Conservation (phyloP, 2,329 filamentous ascomycete species). For the Thielaviopsis ethacetica region DNA sequence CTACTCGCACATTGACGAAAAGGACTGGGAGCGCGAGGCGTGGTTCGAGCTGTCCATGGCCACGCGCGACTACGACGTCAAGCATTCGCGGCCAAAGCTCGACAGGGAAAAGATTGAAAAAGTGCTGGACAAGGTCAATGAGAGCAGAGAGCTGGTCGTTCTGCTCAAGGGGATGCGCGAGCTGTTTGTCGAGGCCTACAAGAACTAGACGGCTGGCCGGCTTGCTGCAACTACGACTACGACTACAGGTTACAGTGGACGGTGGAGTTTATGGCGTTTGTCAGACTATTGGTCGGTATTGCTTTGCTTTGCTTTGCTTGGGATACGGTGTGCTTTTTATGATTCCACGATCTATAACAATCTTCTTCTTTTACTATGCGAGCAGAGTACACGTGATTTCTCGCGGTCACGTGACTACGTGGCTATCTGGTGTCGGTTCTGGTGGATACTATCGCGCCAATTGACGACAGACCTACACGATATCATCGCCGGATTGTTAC, state of each 20-base stretch:
- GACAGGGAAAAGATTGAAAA: conserved; percentile 62
- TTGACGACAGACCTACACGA: background rate
- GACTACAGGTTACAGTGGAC: background rate
- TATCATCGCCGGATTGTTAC: too few relatives aligned
- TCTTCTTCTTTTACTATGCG: background rate
- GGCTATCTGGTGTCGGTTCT: background rate
- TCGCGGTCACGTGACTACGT: background rate
- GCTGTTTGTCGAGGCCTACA: conserved; percentile 54
- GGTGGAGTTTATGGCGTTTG: background rate
- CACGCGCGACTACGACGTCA: conserved; percentile 69
- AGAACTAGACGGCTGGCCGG: conserved; percentile 15
- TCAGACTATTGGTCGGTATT: background rate
- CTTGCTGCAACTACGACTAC: too few relatives aligned
- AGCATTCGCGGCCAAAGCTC: conserved; percentile 65
- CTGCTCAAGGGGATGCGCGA: conserved; percentile 72
- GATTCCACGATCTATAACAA: background rate
- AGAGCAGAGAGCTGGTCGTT: conserved; percentile 54
- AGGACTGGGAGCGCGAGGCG: conserved; percentile 74
- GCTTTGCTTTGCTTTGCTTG: background rate
- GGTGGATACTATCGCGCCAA: background rate
- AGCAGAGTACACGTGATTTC: background rate
- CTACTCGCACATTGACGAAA: conserved; percentile 73
- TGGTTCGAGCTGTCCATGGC: conserved; percentile 85
- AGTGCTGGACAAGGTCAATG: conserved; percentile 66
- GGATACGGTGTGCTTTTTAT: background rate